Evolutionary conservation across 352 stramenopile genomes (phyloP).

Genomic region (Phytophthora pseudosyringae): DNA sequence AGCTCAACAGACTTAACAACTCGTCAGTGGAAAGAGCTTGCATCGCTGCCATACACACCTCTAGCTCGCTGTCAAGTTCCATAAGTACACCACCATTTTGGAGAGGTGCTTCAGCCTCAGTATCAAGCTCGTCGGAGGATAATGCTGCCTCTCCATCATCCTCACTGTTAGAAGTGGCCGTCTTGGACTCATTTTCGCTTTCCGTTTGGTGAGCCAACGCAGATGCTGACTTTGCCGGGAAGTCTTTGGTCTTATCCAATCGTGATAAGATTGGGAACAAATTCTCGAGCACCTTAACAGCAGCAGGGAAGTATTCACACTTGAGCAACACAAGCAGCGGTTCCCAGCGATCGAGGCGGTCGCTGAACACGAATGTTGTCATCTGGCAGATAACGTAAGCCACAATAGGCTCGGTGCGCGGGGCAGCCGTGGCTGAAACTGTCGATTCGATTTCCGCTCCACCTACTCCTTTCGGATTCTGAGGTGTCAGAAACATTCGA

Average conservation of each 20-base stretch:
- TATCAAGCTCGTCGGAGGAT: conserved; percentile 17
- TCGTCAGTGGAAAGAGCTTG: conserved; percentile 72
- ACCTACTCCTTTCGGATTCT: conserved; percentile 23
- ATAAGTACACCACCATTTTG: conserved; percentile 16
- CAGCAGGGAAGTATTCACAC: conserved; percentile 59
- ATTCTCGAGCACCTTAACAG: conserved; percentile 78
- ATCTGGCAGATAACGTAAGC: conserved; percentile 88
- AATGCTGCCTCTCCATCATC: conserved; percentile 4
- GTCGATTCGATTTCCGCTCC: conserved; percentile 36
- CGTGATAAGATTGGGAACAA: conserved; percentile 72
- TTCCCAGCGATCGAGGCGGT: conserved; percentile 84
- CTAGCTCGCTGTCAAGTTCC: conserved; percentile 60
- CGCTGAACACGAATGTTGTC: conserved; percentile 75
- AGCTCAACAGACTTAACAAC: conserved; percentile 59
- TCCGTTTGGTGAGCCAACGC: conserved; percentile 9
- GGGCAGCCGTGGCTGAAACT: conserved; percentile 47
- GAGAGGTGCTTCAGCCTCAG: conserved; percentile 3
- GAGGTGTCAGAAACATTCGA: conserved; percentile 37
- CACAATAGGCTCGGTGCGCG: conserved; percentile 82
- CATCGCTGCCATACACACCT: conserved; percentile 78
- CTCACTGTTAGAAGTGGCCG: conserved; percentile 27
- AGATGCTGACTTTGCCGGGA: not conserved
- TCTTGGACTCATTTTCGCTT: conserved; percentile 30
- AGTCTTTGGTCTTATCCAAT: conserved; percentile 49
- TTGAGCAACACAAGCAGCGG: conserved; percentile 80